Base-by-base conservation (phyloP, 345 rosid species). In the Diplotaxis tenuifolia region DNA sequence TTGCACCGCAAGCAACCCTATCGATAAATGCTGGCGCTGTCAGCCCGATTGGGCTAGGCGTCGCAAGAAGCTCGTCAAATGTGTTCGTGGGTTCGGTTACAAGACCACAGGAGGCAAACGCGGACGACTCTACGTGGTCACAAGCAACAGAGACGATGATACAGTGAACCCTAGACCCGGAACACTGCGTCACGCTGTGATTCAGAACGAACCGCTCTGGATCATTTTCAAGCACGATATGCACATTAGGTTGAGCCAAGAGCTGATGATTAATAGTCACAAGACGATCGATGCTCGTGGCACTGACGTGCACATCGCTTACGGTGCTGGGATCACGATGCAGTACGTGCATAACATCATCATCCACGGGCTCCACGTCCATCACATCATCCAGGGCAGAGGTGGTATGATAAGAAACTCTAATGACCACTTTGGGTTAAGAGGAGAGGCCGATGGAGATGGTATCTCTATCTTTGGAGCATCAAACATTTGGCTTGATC, bases 201-300 rank as follows among this genome's bases (percentile, higher is more conserved):
- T 82, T 53, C 92, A 83, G n/a, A 83, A 65, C 3, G 84, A 62
- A 19, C 92, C 92, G 0, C 82, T 87, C 0, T 87, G 92, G 92
- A 87, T 87, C 75, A 73, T 77, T n/a, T 93, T 93, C 55, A 70
- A 66, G 11, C 27, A 70, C 3, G 79, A 84, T 65, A 91, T 91
- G 98, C 8, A 70, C 29, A 93, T 93, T 62, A 85, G 60, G 71
- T 83, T 93, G 4, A 60, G 45, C 23, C 86, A 89, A 75, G 94
- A 91, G 82, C 84, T 93, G 5, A 61, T 91, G 70, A 47, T 93
- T 55, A 65, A 65, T 0, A 75, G 89, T 62, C 53, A 91, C 83
- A 91, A 91, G 72, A 93, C 98, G 25, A 89, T 93, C 45, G 98
- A 91, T 22, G 97, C 71, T 11, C 86, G 98, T 40, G 97, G 97